Base-by-base conservation (phyloP, 2,329 filamentous ascomycete genomes). In the Fusarium metavorans region DNA sequence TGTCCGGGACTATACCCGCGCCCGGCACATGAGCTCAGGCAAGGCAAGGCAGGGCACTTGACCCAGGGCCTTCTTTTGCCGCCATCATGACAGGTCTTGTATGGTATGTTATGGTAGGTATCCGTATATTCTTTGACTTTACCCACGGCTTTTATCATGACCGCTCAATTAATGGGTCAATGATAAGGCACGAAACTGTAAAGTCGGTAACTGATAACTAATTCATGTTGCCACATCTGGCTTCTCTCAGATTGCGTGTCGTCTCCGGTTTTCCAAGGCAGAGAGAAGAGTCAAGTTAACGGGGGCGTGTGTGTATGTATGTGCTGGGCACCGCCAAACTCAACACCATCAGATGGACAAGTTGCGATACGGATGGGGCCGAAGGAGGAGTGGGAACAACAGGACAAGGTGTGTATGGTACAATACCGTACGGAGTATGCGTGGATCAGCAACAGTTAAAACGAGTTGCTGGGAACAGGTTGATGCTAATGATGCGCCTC, bases 1-100 rank as follows among this genome's bases (percentile, higher is more conserved):
- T 71, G 70, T 64, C 72, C 52, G 61, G 60, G 50, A 48, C 63
- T 62, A 72, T 72, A 64, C 30, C 65, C 66, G 59, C 52, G 48
- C 43, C 70, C 35, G n/a, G 25, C 48, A 66, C 56, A 66, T 43
- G 60, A 35, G 50, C 65, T 27, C 64, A 60, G 58, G 45, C 32
- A 27, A 66, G 14, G 23, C 37, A 37, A n/a, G 58, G 58, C 39
- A 32, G 57, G 58, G 58, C 58, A 32, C 35, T n/a, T 41, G 37
- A 39, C 57, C 37, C 59, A 35, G 43, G 43, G n/a, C 27, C 23
- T 25, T 23, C 34, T 45, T 39, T 63, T 63, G 32, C 32, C 35
- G 39, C 25, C 23, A 50, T 30, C 45, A 50, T 48, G 43, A 23
- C 43, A 48, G 43, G 43, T 50, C 45, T 27, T 18, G 25, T 52